Conservation (phyloP, 2,329 filamentous ascomycete species). For the Neonectria hederae region DNA sequence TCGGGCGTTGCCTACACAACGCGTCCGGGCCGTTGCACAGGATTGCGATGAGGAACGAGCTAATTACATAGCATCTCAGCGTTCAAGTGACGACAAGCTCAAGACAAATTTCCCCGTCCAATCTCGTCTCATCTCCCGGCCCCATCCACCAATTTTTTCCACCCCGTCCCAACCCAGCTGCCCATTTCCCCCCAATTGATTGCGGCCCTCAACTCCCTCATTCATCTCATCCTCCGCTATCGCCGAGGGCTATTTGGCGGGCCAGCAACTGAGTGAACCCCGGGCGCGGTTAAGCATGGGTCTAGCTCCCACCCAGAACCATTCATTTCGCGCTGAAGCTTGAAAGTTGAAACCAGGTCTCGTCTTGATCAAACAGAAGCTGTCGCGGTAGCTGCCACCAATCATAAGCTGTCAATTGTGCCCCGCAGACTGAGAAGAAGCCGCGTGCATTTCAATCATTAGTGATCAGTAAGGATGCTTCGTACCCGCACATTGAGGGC, state of each 20-base stretch:
- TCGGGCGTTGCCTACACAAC: constrained; percentile 20
- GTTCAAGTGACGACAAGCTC: constrained; percentile 14
- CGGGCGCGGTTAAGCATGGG: constrained; percentile 10
- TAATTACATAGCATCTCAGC: constrained; percentile 5
- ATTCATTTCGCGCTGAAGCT: constrained; percentile 24
- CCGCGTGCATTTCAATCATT: constrained; percentile 1
- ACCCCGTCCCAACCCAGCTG: constrained; percentile 5
- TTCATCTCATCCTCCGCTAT: constrained; percentile 12
- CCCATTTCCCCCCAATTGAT: constrained; percentile 17
- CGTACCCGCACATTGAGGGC: not conserved
- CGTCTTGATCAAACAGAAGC: constrained; percentile 25
- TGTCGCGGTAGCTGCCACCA: constrained; percentile 31
- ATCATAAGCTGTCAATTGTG: constrained; percentile 25
- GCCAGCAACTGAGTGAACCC: constrained; percentile 4
- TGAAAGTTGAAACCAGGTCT: constrained; percentile 30
- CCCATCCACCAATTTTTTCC: constrained; percentile 11
- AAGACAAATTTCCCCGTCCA: constrained; percentile 7
- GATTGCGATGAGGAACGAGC: not conserved
- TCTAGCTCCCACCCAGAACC: constrained; percentile 11
- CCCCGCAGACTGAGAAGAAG: constrained; percentile 26
- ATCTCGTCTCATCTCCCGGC: constrained; percentile 1
- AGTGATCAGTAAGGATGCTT: not conserved
- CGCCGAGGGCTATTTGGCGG: constrained; percentile 11
- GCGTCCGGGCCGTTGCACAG: constrained; percentile 4
- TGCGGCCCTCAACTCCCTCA: constrained; percentile 9